These are phyloP conservation scores for Tuber microsphaerosporum DNA, from an alignment of 495 filamentous ascomycete genomes.

Conservation along the genomic window DNA sequence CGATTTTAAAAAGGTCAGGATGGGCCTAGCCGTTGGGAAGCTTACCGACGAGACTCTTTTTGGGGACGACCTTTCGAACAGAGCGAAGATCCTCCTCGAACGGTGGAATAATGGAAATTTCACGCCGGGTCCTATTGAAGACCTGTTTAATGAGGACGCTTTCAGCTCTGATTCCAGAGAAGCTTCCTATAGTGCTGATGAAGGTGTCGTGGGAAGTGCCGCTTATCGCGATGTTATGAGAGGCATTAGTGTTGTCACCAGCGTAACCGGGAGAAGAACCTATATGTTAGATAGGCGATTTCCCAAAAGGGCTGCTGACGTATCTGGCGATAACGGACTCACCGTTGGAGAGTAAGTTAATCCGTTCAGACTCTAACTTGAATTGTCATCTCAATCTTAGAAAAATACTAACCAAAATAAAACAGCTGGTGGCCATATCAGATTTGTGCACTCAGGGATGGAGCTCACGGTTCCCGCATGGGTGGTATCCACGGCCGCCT, in stretches of 20 bases:
- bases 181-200: conserved; percentile 14
- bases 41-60: background rate
- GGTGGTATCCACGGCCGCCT: conserved; percentile 47
- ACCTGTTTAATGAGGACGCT: conserved; percentile 7
- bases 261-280: conserved; percentile 11
- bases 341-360: conserved; percentile 41
- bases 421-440: conserved; percentile 49
- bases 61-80: background rate
- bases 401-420: background rate
- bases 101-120: conserved; percentile 20
- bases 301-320: conserved; percentile 29
- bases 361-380: background rate
- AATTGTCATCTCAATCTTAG: background rate
- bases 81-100: background rate
- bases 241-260: conserved; percentile 38
- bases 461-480: conserved; percentile 48
- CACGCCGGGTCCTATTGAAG: conserved; percentile 9
- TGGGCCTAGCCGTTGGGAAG: background rate
- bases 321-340: conserved; percentile 48
- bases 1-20: background rate
- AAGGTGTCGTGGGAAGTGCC: background rate
- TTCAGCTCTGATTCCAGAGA: conserved; percentile 10
- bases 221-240: conserved; percentile 41
- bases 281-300: conserved; percentile 41
- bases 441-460: conserved; percentile 47